Percentiles rank a stretch among this genome's conserved stretches.
Conservation (phyloP, 768 basidiomycete species). For the Boletus reticuloceps region DNA sequence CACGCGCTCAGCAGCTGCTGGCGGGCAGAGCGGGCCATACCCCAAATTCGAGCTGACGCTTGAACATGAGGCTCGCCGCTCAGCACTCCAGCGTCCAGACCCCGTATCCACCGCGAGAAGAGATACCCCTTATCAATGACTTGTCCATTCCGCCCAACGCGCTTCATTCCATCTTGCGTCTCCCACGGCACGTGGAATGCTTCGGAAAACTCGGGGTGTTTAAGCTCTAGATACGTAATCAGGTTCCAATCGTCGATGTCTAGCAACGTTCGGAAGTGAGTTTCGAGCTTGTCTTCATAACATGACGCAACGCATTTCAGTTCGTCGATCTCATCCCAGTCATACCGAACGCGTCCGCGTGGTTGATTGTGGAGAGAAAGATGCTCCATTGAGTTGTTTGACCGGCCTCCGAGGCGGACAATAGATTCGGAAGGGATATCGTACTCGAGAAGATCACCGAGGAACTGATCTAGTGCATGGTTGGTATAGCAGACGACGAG, state of each 20-base stretch:
- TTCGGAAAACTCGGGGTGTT: constrained; percentile 39
- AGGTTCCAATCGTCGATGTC: constrained; percentile 32
- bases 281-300: constrained; percentile 30
- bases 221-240: constrained; percentile 44
- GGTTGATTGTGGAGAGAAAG: constrained; percentile 38
- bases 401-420: constrained; percentile 59
- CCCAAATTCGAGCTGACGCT: constrained; percentile 37
- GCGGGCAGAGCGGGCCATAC: constrained; percentile 31
- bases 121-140: constrained; percentile 41
- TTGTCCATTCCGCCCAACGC: constrained; percentile 42
- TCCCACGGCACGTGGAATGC: constrained; percentile 44
- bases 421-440: constrained; percentile 49
- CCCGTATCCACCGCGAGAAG: constrained; percentile 44
- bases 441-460: constrained; percentile 56
- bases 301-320: constrained; percentile 30
- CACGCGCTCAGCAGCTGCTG: constrained; percentile 30
- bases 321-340: constrained; percentile 14
- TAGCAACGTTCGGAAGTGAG: background rate
- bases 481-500: constrained; percentile 73
- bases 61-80: constrained; percentile 22
- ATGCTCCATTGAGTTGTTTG: constrained; percentile 42
- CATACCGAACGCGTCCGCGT: background rate
- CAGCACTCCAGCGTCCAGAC: constrained; percentile 45
- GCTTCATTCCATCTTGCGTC: constrained; percentile 41
- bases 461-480: constrained; percentile 69